A percentile compares a stretch with the other conserved stretches of the same genome.
phyloP scores from a whole-genome alignment of 495 filamentous ascomycete species.

The Penicillium salamii region DNA sequence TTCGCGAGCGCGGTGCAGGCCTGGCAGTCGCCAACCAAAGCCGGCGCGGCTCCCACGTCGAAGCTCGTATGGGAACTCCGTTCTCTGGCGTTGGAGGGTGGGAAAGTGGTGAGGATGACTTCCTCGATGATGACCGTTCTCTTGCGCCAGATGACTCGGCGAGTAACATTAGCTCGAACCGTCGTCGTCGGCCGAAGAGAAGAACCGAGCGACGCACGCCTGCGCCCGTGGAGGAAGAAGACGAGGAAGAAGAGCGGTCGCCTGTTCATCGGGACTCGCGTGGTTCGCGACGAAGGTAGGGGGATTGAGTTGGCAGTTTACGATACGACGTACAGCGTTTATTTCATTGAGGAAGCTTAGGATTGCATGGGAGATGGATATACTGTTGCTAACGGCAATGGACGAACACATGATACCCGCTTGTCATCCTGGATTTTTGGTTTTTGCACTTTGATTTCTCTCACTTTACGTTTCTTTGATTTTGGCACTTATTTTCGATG shows the following conservation, averaged over 20 bases:
- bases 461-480: neutral
- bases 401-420: conserved; percentile 28
- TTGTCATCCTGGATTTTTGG: neutral
- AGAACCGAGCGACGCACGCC: conserved; percentile 76
- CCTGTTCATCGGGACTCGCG: conserved; percentile 30
- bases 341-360: neutral
- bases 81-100: conserved; percentile 40
- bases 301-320: neutral
- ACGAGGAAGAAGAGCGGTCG: conserved; percentile 50
- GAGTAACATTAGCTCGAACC: conserved; percentile 80
- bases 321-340: neutral
- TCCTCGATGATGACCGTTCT: conserved; percentile 58
- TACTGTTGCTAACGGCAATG: conserved; percentile 9
- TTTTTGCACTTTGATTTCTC: neutral
- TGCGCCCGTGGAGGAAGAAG: conserved; percentile 82
- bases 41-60: conserved; percentile 53
- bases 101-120: conserved; percentile 58
- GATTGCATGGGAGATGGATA: conserved; percentile 20
- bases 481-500: neutral
- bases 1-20: conserved; percentile 77
- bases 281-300: conserved; percentile 27
- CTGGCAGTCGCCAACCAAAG: conserved; percentile 74
- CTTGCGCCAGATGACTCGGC: conserved; percentile 72
- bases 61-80: conserved; percentile 58
- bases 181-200: conserved; percentile 65